Evolutionary conservation across 176 grass and related monocot species (phyloP), one percentile per base, ranked within the genome.

Genomic region (Triticum urartu): DNA sequence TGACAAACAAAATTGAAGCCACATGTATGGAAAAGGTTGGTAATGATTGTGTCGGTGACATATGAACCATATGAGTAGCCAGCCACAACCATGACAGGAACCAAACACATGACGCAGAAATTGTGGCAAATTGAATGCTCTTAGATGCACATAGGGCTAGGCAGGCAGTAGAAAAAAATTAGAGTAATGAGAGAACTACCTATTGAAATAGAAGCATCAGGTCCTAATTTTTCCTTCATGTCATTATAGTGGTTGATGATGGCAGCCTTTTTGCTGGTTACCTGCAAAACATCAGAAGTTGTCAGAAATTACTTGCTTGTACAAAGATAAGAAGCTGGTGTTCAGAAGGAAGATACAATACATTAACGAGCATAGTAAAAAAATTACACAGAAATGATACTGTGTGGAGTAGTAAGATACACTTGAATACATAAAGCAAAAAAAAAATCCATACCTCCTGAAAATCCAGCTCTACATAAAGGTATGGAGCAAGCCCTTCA

Each of bases 391-490:
- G 5, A 10, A 9, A 77, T 90, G 18, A 75, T 18, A 81, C 32
- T 91, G 10, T 14, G 17, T 63, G 47, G 30, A 65, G n/a, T 64
- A 84, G 24, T 80, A 62, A 34, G 54, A 1, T 21, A 54, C 64
- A 73, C 79, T 61, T 85, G n/a, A 87, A 65, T 63, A 78, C 35
- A 75, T 34, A 84, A 89, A 75, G 21, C 13, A 80, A 61, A 52
- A 76, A 76, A 22, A 47, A 2, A 75, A 56, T 12, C 5, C 50
- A 33, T 76, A 98, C 96, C 96, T 98, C 96, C 79, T 94, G 91
- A 81, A 98, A 98, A 88, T 98, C 96, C 75, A 98, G 76, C 84
- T 98, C 96, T 38, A 98, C 93, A 79, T 94, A 98, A 88, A 95
- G 93, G 88, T 98, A 68, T 5, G 96, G 93, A 56, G 90, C 83